These are phyloP conservation scores for Phaeosphaeriaceae sp. DNA, from an alignment of 2,329 filamentous ascomycete genomes.

Conservation along the genomic window DNA sequence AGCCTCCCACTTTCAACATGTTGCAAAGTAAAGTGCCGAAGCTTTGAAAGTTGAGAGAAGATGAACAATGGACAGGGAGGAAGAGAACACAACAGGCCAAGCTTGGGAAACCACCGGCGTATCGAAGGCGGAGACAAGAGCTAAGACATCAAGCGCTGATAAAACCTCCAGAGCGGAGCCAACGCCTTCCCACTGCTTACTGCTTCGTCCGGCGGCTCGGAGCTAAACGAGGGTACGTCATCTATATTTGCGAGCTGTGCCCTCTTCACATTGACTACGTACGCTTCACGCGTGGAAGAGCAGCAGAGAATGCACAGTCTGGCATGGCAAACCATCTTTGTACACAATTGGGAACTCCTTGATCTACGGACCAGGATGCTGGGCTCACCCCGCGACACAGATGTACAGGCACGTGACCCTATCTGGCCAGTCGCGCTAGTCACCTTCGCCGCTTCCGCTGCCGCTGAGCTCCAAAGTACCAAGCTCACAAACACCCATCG, in stretches of 20 bases:
- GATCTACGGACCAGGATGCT: background rate
- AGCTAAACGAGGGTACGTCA: conserved; percentile 26
- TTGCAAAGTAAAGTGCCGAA: conserved; percentile 6
- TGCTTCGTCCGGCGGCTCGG: conserved; percentile 22
- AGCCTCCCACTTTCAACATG: conserved; percentile 49
- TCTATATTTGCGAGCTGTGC: conserved; percentile 9
- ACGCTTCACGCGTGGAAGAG: background rate
- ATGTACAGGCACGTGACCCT: conserved; percentile 23
- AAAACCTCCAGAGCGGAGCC: conserved; percentile 1
- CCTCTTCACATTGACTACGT: background rate
- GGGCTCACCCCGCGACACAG: conserved; percentile 7
- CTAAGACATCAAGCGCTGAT: conserved; percentile 6
- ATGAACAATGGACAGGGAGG: background rate
- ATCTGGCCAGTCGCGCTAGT: background rate
- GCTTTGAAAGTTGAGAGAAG: conserved; percentile 1
- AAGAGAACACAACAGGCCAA: background rate
- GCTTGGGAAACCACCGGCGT: background rate
- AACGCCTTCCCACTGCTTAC: conserved; percentile 12
- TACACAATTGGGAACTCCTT: background rate
- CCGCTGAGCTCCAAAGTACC: conserved; percentile 19
- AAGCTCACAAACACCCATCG: conserved; percentile 12
- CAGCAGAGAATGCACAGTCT: background rate
- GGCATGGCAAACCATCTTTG: background rate
- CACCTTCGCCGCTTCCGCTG: conserved; percentile 19
- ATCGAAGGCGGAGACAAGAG: conserved; percentile 3